phyloP scores from a whole-genome alignment of 176 grass and related monocot genomes.

The Pontederia crassipes region DNA sequence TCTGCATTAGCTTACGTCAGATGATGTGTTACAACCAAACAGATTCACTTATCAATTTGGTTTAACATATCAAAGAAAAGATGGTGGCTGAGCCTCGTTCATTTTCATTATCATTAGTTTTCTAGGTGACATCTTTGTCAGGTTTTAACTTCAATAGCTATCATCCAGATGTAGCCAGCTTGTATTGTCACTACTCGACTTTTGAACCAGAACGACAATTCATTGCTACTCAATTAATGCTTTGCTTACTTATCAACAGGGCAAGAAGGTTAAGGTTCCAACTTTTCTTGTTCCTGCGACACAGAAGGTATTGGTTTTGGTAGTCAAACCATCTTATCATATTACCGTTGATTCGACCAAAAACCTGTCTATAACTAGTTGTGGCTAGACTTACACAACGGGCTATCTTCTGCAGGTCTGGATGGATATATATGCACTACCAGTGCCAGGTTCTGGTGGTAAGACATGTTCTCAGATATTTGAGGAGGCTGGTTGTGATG shows the following conservation, averaged over 20 bases:
- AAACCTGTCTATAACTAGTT: not conserved
- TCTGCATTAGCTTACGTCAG: too few relatives aligned
- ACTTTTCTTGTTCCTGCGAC: conserved; percentile 97
- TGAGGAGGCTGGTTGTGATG: conserved; percentile 90
- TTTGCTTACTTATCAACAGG: conserved; percentile 37
- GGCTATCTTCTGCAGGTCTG: conserved; percentile 46
- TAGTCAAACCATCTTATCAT: not conserved
- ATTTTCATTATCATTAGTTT: too few relatives aligned
- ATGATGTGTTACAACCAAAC: too few relatives aligned
- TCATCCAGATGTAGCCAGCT: too few relatives aligned
- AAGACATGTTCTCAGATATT: conserved; percentile 96
- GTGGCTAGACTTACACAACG: conserved; percentile 4
- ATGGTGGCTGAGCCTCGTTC: too few relatives aligned
- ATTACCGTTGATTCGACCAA: not conserved
- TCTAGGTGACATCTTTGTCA: too few relatives aligned
- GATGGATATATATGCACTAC: conserved; percentile 76
- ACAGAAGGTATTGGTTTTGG: conserved; percentile 54
- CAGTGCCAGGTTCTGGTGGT: conserved; percentile 58
- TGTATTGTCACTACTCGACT: too few relatives aligned
- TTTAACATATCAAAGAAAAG: too few relatives aligned
- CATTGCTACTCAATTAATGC: not conserved
- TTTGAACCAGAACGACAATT: too few relatives aligned
- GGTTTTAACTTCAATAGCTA: too few relatives aligned
- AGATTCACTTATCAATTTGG: too few relatives aligned
- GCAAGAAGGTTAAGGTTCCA: conserved; percentile 80